phyloP scores from a whole-genome alignment of 768 basidiomycete genomes.

The Coprinopsis cinerea region DNA sequence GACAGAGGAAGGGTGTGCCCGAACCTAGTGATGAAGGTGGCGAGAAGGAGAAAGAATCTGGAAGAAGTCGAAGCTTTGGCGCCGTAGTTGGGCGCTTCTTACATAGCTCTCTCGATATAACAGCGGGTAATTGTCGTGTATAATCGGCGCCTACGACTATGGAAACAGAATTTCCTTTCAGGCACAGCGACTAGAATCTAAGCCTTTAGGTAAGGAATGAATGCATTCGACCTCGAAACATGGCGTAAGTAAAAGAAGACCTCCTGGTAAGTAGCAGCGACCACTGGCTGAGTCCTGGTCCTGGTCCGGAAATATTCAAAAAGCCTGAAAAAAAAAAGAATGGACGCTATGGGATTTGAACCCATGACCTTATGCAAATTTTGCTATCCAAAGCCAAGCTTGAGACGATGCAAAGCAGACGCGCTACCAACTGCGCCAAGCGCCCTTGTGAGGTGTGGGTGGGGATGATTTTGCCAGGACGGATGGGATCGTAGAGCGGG shows the following conservation, averaged over 20 bases:
- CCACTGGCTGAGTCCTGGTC: no score
- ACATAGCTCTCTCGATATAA: no score
- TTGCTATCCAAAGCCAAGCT: no score
- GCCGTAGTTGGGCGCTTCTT: no score
- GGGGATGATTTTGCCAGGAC: neutral
- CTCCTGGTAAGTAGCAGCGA: neutral
- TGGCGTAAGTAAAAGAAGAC: neutral
- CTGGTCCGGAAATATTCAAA: neutral
- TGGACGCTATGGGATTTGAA: conserved; percentile 52
- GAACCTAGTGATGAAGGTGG: conserved; percentile 36
- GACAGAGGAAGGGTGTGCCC: conserved; percentile 73
- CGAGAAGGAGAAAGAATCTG: conserved; percentile 26
- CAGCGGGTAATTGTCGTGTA: no score
- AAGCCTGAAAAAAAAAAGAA: conserved; percentile 9
- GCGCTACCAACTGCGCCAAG: conserved; percentile 58
- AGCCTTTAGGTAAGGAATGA: no score
- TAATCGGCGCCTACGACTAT: no score
- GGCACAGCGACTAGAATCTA: no score
- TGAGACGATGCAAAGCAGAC: conserved; percentile 45
- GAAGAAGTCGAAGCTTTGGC: conserved; percentile 21
- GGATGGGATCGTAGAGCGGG: neutral
- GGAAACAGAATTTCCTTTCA: no score
- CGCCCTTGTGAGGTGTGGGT: conserved; percentile 25
- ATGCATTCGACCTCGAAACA: no score
- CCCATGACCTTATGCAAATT: conserved; percentile 45